Base-by-base conservation (phyloP, 352 stramenopile genomes). In the Albugo laibachii region DNA sequence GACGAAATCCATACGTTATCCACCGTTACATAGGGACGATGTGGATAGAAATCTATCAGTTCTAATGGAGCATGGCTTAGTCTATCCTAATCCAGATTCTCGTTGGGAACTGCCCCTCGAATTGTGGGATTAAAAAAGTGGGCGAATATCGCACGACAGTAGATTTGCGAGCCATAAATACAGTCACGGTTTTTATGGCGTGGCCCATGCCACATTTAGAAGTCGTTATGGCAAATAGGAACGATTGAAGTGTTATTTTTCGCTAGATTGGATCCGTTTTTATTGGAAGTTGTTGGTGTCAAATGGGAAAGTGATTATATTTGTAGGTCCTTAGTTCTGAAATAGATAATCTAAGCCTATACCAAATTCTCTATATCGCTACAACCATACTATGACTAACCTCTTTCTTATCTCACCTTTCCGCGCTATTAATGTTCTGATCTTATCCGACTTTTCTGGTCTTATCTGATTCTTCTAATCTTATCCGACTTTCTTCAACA, bases 161-260 rank as follows among this genome's bases (percentile, higher is more conserved):
- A 18, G 24, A 59, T 27, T 36, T 10, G 40, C 46, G 56, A 11
- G 48, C 15, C 5, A 45, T 56, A 12, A 63, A 63, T 31, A 42
- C 37, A 8, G 44, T 27, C 5, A 57, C 56, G 0, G 48, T 56
- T 21, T 13, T 41, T 8, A 59, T 63, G 47, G 49, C 56, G 0
- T 63, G 54, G 21, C 47, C 45, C 10, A 63, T 63, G 52, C 53
- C 56, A 11, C 51, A 57, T n/a, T 38, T 54, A 13, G 47, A 60
- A 27, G 52, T 54, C 8, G 39, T 36, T 14, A 50, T 59, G 31
- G 48, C 20, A 2, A 37, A 45, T 5, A 57, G 18, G 53, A 49
- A 19, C 47, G 48, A 15, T 43, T 41, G 1, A 50, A 54, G 1
- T 43, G 50, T 2, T 63, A 52, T 34, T 56, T 59, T 31, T 49